Percentiles rank a stretch among this genome's conserved stretches.
Evolutionary conservation across 176 grass and related monocot genomes (phyloP).

Genomic region (Phoenix dactylifera): DNA sequence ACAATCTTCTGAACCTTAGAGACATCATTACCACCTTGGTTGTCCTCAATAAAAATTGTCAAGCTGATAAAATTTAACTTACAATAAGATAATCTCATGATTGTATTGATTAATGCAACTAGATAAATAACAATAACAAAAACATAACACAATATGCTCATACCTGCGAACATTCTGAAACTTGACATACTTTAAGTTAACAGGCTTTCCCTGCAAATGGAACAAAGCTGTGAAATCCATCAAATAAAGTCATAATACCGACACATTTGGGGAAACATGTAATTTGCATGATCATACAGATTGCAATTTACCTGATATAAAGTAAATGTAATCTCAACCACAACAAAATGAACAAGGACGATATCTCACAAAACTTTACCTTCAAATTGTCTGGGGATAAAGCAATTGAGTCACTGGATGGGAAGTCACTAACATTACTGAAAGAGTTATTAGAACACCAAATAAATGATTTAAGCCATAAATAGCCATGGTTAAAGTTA

Average conservation of each 20-base stretch:
- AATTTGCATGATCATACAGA: too few species aligned
- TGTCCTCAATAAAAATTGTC: constrained; percentile 97
- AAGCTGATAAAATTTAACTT: constrained; percentile 39
- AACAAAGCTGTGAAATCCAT: neutral
- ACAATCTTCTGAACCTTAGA: constrained; percentile 88
- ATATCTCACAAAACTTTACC: constrained; percentile 23
- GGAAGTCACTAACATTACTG: constrained; percentile 94
- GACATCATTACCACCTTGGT: constrained; percentile 64
- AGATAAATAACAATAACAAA: neutral
- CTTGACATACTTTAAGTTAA: constrained; percentile 83
- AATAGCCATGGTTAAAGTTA: constrained; percentile 1
- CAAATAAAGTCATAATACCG: too few species aligned
- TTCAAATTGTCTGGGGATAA: constrained; percentile 62
- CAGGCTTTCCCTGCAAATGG: constrained; percentile 52
- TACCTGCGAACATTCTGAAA: constrained; percentile 99
- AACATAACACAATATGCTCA: constrained; percentile 1
- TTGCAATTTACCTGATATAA: too few species aligned
- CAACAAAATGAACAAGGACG: too few species aligned
- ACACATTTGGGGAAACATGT: too few species aligned
- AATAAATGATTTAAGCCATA: neutral
- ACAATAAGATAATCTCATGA: too few species aligned
- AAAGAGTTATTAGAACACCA: constrained; percentile 10
- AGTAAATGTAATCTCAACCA: too few species aligned
- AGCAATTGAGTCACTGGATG: constrained; percentile 70
- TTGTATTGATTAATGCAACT: neutral